phyloP scores from a whole-genome alignment of 2,329 filamentous ascomycete species.

The Paecilomyces dactylethromorphus region DNA sequence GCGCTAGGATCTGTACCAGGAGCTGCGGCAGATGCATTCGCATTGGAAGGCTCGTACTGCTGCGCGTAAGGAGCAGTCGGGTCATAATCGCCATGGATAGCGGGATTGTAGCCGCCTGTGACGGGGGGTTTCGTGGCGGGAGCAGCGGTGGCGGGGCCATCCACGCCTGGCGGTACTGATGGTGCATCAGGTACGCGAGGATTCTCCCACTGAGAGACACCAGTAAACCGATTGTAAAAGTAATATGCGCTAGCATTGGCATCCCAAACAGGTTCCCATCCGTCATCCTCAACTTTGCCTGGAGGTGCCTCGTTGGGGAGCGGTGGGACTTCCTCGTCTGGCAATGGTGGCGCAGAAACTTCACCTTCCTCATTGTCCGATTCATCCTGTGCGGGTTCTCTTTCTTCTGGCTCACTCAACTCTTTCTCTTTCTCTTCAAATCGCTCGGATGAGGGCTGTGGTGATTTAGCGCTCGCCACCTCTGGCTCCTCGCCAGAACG shows the following conservation, averaged over 20 bases:
- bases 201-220: slow-evolving; percentile 76
- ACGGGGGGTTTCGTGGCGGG: slow-evolving; percentile 37
- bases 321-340: slow-evolving; percentile 37
- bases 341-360: slow-evolving; percentile 32
- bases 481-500: not conserved
- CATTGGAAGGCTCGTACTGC: slow-evolving; percentile 36
- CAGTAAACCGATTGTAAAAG: slow-evolving; percentile 77
- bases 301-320: slow-evolving; percentile 49
- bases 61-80: slow-evolving; percentile 91
- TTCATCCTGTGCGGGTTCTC: slow-evolving; percentile 2
- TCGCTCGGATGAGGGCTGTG: not conserved
- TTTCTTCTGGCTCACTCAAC: slow-evolving; percentile 1
- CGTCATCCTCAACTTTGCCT: slow-evolving; percentile 48
- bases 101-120: slow-evolving; percentile 79
- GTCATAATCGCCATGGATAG: slow-evolving; percentile 94
- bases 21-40: slow-evolving; percentile 25
- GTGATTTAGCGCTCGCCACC: not conserved
- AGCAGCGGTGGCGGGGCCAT: slow-evolving; percentile 24
- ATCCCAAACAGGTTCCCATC: slow-evolving; percentile 80
- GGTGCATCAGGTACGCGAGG: slow-evolving; percentile 58
- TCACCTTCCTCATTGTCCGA: slow-evolving; percentile 10
- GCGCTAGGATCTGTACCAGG: slow-evolving; percentile 34
- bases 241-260: slow-evolving; percentile 62
- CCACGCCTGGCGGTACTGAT: slow-evolving; percentile 19
- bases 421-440: slow-evolving; percentile 8